Conservation (phyloP, 2,329 filamentous ascomycete species). For the Aspergillus versicolor region DNA sequence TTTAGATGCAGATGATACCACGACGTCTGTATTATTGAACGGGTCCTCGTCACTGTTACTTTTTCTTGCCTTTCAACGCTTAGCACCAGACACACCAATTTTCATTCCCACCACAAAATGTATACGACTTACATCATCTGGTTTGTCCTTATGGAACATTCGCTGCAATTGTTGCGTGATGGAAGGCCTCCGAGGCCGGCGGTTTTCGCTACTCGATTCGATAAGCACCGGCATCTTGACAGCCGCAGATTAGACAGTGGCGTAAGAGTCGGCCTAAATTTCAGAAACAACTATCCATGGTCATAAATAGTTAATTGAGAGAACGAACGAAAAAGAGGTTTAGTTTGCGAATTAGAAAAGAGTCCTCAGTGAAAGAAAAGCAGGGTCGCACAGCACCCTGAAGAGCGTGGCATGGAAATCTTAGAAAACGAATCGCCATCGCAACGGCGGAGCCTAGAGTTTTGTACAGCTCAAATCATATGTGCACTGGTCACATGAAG, state of each 20-base stretch:
- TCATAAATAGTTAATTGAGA: background rate
- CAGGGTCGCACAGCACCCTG: background rate
- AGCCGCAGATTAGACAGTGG: background rate
- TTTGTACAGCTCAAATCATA: slow-evolving; percentile 3
- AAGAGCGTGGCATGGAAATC: background rate
- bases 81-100: background rate
- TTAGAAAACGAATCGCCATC: background rate
- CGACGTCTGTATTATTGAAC: background rate
- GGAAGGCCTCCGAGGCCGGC: slow-evolving; percentile 20
- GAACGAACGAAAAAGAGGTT: background rate
- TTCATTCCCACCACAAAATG: background rate
- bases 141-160: slow-evolving; percentile 19
- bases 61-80: slow-evolving; percentile 9
- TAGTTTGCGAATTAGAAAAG: background rate
- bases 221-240: slow-evolving; percentile 12
- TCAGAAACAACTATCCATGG: background rate
- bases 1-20: background rate
- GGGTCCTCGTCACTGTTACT: background rate
- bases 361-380: background rate
- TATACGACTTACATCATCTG: slow-evolving; percentile 15
- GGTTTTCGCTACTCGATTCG: slow-evolving; percentile 7
- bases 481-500: slow-evolving; percentile 11
- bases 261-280: background rate
- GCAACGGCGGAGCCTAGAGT: slow-evolving; percentile 2
- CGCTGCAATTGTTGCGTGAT: slow-evolving; percentile 24